phyloP scores from a whole-genome alignment of 1,139 yeast species.

The Chernovozyma sophiae-reginae region DNA sequence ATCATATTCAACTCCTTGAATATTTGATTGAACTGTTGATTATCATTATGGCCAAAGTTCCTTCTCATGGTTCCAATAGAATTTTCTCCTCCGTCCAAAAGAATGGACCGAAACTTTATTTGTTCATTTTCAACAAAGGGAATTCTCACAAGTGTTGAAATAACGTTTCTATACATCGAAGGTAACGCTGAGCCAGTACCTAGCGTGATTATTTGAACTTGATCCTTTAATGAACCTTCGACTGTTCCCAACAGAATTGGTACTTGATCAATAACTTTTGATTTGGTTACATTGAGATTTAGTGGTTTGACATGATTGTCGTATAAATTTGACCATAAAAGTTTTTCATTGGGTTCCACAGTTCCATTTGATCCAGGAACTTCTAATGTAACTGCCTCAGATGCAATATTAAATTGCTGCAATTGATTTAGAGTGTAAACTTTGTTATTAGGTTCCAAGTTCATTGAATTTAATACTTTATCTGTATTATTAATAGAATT shows the following conservation, averaged over 20 bases:
- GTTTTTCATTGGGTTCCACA: neutral
- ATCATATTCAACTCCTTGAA: slow-evolving; percentile 59
- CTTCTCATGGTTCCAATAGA: slow-evolving; percentile 73
- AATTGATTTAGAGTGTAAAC: slow-evolving; percentile 21
- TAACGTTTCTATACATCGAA: slow-evolving; percentile 76
- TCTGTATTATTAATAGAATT: too few species aligned
- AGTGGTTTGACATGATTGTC: slow-evolving; percentile 38
- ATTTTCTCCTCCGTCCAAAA: slow-evolving; percentile 93
- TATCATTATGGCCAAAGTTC: slow-evolving; percentile 45
- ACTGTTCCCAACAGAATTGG: slow-evolving; percentile 19
- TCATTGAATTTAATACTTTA: neutral
- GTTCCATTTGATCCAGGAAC: slow-evolving; percentile 16
- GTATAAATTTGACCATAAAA: slow-evolving; percentile 38
- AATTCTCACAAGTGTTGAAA: slow-evolving; percentile 68
- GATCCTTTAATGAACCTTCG: slow-evolving; percentile 32
- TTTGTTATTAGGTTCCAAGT: neutral
- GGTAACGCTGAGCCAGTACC: slow-evolving; percentile 98
- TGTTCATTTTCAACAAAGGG: slow-evolving; percentile 37
- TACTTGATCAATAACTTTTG: slow-evolving; percentile 14
- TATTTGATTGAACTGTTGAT: slow-evolving; percentile 29
- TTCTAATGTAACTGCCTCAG: slow-evolving; percentile 21
- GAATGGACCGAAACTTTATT: slow-evolving; percentile 37
- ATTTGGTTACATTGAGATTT: slow-evolving; percentile 13
- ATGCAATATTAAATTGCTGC: slow-evolving; percentile 28
- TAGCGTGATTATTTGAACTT: slow-evolving; percentile 69